Conservation (phyloP, 257 asterid genomes). For the Fraxinus excelsior region DNA sequence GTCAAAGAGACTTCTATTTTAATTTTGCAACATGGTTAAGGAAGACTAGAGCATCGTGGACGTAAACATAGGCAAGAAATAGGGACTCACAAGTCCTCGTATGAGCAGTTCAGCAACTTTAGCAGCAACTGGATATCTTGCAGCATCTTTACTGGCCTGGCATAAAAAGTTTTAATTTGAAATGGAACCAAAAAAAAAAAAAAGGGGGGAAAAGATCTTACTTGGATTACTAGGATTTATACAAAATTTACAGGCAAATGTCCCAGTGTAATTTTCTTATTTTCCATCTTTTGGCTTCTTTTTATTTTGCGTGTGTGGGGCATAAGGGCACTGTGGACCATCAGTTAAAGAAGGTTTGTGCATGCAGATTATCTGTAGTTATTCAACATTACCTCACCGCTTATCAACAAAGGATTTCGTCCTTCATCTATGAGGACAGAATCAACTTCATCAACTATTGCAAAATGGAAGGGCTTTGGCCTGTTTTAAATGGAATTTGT, state of each 20-base stretch:
- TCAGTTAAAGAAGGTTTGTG: not conserved
- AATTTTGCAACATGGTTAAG: not conserved
- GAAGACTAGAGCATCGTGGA: not conserved
- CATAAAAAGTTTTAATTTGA: constrained; percentile 24
- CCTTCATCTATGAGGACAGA: constrained; percentile 99
- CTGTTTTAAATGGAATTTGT: constrained; percentile 45
- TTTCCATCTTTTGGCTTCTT: not conserved
- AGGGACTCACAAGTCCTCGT: constrained; percentile 65
- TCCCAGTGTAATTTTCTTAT: not conserved
- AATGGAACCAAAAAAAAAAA: constrained; percentile 2
- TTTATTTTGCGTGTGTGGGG: not conserved
- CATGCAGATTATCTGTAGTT: constrained; percentile 20
- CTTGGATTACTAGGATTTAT: constrained; percentile 1
- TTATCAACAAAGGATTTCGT: constrained; percentile 90
- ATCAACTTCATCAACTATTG: constrained; percentile 97
- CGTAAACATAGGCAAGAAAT: constrained; percentile 15
- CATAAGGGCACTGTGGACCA: not conserved
- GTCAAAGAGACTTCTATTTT: constrained; percentile 1
- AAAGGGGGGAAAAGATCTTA: not conserved
- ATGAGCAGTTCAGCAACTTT: constrained; percentile 86
- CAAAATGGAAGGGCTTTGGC: constrained; percentile 98
- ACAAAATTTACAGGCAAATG: not conserved
- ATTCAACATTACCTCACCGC: constrained; percentile 77
- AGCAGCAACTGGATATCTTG: constrained; percentile 93
- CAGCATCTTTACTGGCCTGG: constrained; percentile 86